A percentile compares a stretch with the other conserved stretches of the same genome.
phyloP scores from a whole-genome alignment of 2,329 filamentous ascomycete species.

The Pseudogymnoascus sp. region DNA sequence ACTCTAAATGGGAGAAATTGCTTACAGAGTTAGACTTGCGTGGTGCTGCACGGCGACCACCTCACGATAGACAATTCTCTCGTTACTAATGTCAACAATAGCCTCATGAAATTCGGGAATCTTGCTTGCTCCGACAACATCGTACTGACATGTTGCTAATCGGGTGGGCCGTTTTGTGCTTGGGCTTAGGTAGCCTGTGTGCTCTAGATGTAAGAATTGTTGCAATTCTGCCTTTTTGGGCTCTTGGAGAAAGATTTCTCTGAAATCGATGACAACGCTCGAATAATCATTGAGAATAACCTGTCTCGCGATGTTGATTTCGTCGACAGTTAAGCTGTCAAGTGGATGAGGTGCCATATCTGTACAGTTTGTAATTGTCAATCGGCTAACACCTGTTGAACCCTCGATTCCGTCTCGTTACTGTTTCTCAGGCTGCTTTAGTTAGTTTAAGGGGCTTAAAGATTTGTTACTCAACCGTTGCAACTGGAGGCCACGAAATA shows the following conservation, averaged over 20 bases:
- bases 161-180: slow-evolving; percentile 6
- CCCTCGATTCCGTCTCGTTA: not conserved
- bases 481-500: not conserved
- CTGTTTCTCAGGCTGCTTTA: not conserved
- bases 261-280: slow-evolving; percentile 49
- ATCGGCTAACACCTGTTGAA: not conserved
- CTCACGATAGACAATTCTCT: not conserved
- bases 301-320: slow-evolving; percentile 45
- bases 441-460: too few relatives aligned
- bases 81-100: not conserved
- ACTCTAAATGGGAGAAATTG: not conserved
- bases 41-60: not conserved
- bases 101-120: not conserved
- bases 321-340: slow-evolving; percentile 36
- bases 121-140: not conserved
- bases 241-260: slow-evolving; percentile 49
- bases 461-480: not conserved
- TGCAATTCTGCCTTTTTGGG: slow-evolving; percentile 43
- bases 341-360: slow-evolving; percentile 37
- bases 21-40: not conserved
- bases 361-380: slow-evolving; percentile 12
- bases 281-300: slow-evolving; percentile 31
- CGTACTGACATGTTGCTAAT: not conserved
- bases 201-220: slow-evolving; percentile 40
- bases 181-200: slow-evolving; percentile 30